Conservation (phyloP, 1,139 yeast species). For the Yamadazyma sp. region DNA sequence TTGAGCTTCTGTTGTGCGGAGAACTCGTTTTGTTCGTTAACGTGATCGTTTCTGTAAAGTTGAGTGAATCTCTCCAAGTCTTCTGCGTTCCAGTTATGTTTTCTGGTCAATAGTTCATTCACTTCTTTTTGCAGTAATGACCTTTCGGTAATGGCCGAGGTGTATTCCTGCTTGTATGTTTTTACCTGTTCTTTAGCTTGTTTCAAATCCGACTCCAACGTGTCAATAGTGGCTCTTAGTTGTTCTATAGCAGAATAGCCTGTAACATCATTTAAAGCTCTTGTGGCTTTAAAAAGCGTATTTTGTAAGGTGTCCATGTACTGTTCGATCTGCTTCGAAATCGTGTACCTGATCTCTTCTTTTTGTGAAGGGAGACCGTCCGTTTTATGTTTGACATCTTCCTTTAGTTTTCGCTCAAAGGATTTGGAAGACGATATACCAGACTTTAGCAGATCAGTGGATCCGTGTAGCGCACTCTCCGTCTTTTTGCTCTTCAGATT, state of each 20-base stretch:
- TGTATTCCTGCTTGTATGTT: conserved; percentile 52
- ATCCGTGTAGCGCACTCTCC: too few species aligned
- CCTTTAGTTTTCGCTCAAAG: conserved; percentile 2
- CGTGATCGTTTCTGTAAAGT: conserved; percentile 78
- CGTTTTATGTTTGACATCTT: conserved; percentile 4
- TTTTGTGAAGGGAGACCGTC: conserved; percentile 32
- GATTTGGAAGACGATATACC: too few species aligned
- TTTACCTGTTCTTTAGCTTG: conserved; percentile 51
- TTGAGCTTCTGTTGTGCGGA: conserved; percentile 51
- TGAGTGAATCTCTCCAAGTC: conserved; percentile 86
- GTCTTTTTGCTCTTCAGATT: too few species aligned
- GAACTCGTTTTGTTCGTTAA: conserved; percentile 62
- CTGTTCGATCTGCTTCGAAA: conserved; percentile 40
- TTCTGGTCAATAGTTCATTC: conserved; percentile 83
- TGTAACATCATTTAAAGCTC: conserved; percentile 83
- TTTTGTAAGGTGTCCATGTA: conserved; percentile 66
- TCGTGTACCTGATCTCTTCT: conserved; percentile 18
- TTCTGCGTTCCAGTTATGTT: conserved; percentile 71
- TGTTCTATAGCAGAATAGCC: conserved; percentile 85
- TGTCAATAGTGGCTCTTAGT: conserved; percentile 61
- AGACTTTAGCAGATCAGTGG: too few species aligned
- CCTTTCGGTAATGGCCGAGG: conserved; percentile 63
- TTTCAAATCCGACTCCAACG: conserved; percentile 48
- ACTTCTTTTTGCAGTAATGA: conserved; percentile 79
- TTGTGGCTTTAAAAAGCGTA: conserved; percentile 67